Conservation (phyloP, 331 rosid species). For the Ulmus americana region DNA sequence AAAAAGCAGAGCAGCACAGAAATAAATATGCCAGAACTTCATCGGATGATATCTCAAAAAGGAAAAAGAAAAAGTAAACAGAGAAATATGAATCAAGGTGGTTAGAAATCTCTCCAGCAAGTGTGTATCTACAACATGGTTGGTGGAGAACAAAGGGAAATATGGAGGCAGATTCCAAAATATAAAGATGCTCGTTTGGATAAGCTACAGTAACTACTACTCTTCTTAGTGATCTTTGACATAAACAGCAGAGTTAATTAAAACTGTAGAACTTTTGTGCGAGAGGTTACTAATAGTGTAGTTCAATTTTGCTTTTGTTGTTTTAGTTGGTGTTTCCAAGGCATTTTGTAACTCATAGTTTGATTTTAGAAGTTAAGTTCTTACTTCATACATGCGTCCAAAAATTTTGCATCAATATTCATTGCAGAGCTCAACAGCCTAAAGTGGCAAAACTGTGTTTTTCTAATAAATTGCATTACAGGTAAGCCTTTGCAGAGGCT, state of each 20-base stretch:
- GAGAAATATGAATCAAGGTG: constrained; percentile 31
- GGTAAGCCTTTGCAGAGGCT: constrained; percentile 7
- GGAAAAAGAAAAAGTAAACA: constrained; percentile 28
- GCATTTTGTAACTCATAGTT: not conserved
- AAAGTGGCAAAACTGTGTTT: constrained; percentile 26
- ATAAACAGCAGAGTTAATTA: constrained; percentile 14
- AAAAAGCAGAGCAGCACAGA: constrained; percentile 28
- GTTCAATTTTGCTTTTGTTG: not conserved
- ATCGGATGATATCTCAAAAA: constrained; percentile 29
- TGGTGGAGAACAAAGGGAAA: not conserved
- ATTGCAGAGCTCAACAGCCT: constrained; percentile 18
- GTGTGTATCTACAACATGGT: not conserved
- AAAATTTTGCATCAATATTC: constrained; percentile 6
- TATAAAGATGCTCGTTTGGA: not conserved
- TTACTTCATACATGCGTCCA: not conserved
- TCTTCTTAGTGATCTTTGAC: constrained; percentile 22
- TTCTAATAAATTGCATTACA: constrained; percentile 30
- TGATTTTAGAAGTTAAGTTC: not conserved
- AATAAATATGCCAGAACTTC: constrained; percentile 31
- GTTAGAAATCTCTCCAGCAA: constrained; percentile 12
- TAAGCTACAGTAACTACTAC: not conserved
- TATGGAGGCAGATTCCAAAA: not conserved
- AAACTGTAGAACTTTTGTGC: constrained; percentile 8
- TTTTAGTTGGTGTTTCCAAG: not conserved
- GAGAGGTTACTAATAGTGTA: not conserved